These are phyloP conservation scores for Bipolaris sorokiniana DNA, from an alignment of 2,329 filamentous ascomycete species.

Conservation along the genomic window DNA sequence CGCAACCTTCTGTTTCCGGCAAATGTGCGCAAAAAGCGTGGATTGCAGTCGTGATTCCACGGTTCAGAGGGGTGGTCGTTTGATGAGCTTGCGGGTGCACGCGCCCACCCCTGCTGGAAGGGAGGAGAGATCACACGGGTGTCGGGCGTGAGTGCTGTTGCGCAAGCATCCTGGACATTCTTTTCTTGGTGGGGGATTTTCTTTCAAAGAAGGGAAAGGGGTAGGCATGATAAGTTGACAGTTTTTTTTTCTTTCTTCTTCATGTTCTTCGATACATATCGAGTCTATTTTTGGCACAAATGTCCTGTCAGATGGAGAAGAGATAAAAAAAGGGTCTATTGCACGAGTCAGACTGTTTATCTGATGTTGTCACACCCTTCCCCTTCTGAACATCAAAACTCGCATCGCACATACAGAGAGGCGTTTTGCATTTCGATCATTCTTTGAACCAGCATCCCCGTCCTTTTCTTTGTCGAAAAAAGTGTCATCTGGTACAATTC, in stretches of 20 bases:
- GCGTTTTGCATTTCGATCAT: too few species aligned
- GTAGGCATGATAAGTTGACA: neutral
- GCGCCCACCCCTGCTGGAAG: neutral
- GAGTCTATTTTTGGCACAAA: too few species aligned
- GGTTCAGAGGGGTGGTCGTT: constrained; percentile 5
- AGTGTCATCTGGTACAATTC: constrained; percentile 31
- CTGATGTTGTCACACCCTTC: too few species aligned
- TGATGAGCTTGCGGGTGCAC: neutral
- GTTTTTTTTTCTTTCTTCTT: too few species aligned
- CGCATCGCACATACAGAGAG: too few species aligned
- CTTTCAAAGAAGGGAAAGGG: neutral
- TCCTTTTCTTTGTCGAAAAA: constrained; percentile 13
- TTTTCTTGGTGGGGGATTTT: too few species aligned
- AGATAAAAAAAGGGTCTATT: too few species aligned
- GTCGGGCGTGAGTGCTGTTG: neutral
- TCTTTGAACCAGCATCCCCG: neutral
- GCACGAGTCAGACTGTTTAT: too few species aligned
- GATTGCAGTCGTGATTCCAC: constrained; percentile 10
- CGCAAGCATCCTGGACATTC: constrained; percentile 12
- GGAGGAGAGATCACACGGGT: neutral
- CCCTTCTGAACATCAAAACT: too few species aligned
- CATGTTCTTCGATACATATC: too few species aligned
- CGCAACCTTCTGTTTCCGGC: constrained; percentile 9
- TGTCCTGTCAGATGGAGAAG: too few species aligned
- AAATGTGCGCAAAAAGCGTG: constrained; percentile 12